A percentile compares a stretch with the other conserved stretches of the same genome.
phyloP scores from a whole-genome alignment of 2,329 filamentous ascomycete genomes.

The Parastagonospora avenae region DNA sequence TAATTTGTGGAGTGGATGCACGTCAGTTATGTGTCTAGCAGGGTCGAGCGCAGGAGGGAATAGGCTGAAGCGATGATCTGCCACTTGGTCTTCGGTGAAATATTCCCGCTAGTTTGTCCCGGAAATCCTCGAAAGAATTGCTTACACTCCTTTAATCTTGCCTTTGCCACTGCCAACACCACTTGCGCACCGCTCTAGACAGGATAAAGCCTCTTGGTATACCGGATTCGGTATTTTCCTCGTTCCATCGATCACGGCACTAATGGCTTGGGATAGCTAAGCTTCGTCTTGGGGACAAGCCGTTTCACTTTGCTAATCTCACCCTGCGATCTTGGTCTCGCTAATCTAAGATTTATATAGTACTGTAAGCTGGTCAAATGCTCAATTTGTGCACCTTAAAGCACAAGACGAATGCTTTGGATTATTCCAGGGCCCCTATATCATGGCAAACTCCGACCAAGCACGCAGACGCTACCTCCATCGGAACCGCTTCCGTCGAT shows the following conservation, averaged over 20 bases:
- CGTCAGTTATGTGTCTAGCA: too few relatives aligned
- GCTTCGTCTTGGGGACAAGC: background rate
- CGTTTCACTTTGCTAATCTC: background rate
- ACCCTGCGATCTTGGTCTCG: background rate
- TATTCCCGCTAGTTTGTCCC: background rate
- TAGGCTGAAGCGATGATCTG: too few relatives aligned
- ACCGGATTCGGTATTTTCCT: constrained; percentile 1
- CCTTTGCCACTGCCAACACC: background rate
- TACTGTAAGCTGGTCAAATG: background rate
- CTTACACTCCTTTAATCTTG: too few relatives aligned
- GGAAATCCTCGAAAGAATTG: background rate
- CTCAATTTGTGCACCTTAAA: too few relatives aligned
- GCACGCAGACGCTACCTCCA: too few relatives aligned
- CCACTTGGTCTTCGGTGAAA: constrained; percentile 55
- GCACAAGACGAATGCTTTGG: too few relatives aligned
- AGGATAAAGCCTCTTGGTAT: constrained; percentile 5
- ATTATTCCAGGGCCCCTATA: too few relatives aligned
- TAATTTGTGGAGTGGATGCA: too few relatives aligned
- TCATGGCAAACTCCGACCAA: too few relatives aligned
- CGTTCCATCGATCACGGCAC: constrained; percentile 2
- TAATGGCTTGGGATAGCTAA: constrained; percentile 9
- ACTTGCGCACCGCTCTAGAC: background rate
- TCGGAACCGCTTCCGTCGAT: too few relatives aligned
- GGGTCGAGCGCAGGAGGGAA: too few relatives aligned
- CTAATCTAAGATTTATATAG: background rate